Base-by-base conservation (phyloP, 1,139 yeast species). In the Blastobotrys ciferrii region DNA sequence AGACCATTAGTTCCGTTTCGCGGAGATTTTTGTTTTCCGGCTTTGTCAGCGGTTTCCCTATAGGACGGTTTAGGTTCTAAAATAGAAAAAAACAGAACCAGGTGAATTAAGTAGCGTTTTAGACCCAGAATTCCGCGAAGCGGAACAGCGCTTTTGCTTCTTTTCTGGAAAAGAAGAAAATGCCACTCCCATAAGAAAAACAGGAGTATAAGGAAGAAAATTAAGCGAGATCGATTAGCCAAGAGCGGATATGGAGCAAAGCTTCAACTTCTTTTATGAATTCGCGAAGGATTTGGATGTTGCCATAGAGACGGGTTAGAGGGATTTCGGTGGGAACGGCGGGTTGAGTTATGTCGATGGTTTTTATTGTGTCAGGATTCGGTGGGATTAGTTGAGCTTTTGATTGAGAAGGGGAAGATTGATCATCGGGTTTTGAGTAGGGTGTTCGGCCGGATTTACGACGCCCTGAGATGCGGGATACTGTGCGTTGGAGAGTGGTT, bases 251-350 rank as follows among this genome's bases (percentile, higher is more conserved):
- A 35, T 57, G 61, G 13, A 62, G 46, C 31, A 60, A 31, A 2
- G 65, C 63, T 13, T 57, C 54, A 4, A 58, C 20, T 36, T 62
- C 63, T 46, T 62, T 59, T 12, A 58, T 46, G 35, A 62, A 62
- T 46, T 59, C 66, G n/a, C 55, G 52, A 20, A 58, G 40, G 12
- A 60, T 53, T 14, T 55, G 41, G 6, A 57, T 49, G 44, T 60
- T 60, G 32, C 59, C 62, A 39, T 50, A 55, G 13, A 60, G 44
- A 43, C 51, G 57, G 7, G 49, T 44, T 3, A 52, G 37, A 13
- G 56, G 52, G 13, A 53, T 20, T 14, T 38, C 30, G 15, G 28
- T 36, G 12, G 32, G 44, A 20, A 18, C 12, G 3, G 14, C 50
- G 36, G 50, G 49, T 11, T 47, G 45, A 9, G 42, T 32, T 9